Percentiles rank a stretch among this genome's conserved stretches.
Conservation (phyloP, 2,329 filamentous ascomycete genomes). For the Tolypocladium amazonense region DNA sequence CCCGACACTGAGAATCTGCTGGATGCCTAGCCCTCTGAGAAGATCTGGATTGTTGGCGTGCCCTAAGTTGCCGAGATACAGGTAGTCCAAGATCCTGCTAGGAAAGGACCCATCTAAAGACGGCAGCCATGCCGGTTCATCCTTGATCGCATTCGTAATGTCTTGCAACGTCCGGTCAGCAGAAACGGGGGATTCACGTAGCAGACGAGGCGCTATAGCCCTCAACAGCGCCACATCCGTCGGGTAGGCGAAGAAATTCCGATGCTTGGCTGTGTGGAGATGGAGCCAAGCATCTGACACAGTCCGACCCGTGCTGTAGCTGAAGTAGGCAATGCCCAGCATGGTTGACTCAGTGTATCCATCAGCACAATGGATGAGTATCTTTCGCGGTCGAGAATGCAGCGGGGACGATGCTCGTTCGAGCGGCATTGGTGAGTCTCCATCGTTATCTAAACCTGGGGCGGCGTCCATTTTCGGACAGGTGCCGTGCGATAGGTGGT, state of each 20-base stretch:
- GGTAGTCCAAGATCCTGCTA: constrained; percentile 79
- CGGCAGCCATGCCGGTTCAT: constrained; percentile 70
- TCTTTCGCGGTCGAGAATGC: constrained; percentile 42
- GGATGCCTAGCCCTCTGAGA: constrained; percentile 69
- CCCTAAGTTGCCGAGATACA: constrained; percentile 88
- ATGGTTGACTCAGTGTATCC: constrained; percentile 94
- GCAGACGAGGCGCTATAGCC: constrained; percentile 62
- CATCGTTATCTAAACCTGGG: constrained; percentile 17
- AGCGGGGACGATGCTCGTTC: constrained; percentile 6
- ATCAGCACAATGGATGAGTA: constrained; percentile 88
- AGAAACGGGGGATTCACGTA: constrained; percentile 56
- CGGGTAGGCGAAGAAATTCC: constrained; percentile 95
- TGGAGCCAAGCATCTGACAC: constrained; percentile 80
- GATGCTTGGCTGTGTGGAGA: constrained; percentile 66
- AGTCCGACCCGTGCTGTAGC: constrained; percentile 75
- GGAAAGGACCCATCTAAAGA: constrained; percentile 84
- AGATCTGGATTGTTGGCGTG: constrained; percentile 92
- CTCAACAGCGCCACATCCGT: constrained; percentile 79
- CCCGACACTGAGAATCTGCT: constrained; percentile 82
- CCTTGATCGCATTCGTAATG: constrained; percentile 38
- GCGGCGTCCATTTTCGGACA: constrained; percentile 24
- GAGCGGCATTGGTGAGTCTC: constrained; percentile 14
- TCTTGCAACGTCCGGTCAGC: constrained; percentile 39
- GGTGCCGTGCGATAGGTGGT: constrained; percentile 65
- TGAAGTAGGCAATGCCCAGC: constrained; percentile 82